Conservation (phyloP, 257 asterid genomes). For the Fraxinus anomala region DNA sequence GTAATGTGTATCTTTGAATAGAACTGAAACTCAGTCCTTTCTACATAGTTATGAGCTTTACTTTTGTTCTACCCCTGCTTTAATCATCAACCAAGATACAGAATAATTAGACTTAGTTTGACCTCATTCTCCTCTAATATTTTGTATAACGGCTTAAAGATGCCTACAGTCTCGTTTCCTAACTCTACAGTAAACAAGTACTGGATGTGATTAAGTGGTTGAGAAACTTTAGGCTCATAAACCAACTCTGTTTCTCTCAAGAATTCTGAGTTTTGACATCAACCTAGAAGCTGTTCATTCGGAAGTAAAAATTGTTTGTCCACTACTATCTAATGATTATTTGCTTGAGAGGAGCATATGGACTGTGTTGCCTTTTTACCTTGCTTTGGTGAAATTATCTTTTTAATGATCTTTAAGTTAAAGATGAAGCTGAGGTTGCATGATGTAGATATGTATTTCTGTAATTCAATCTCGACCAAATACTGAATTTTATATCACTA, state of each 20-base stretch:
- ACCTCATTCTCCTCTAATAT: neutral
- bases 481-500: neutral
- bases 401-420: constrained; percentile 13
- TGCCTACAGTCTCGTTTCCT: constrained; percentile 7
- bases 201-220: constrained; percentile 4
- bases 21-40: neutral
- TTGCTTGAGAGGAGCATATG: neutral
- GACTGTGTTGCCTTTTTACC: constrained; percentile 17
- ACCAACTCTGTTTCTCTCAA: neutral
- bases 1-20: neutral
- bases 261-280: neutral
- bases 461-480: constrained; percentile 3
- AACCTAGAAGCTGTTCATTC: neutral
- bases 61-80: neutral
- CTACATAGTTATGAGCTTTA: neutral
- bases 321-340: neutral
- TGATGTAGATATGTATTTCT: neutral
- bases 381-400: constrained; percentile 14
- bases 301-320: neutral
- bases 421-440: constrained; percentile 14
- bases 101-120: neutral
- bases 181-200: constrained; percentile 8
- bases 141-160: constrained; percentile 8
- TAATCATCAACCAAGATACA: neutral
- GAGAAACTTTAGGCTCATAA: neutral